Evolutionary conservation across 2,329 filamentous ascomycete species (phyloP), one percentile per base, ranked within the genome.

Genomic region (Karstenula rhodostoma): DNA sequence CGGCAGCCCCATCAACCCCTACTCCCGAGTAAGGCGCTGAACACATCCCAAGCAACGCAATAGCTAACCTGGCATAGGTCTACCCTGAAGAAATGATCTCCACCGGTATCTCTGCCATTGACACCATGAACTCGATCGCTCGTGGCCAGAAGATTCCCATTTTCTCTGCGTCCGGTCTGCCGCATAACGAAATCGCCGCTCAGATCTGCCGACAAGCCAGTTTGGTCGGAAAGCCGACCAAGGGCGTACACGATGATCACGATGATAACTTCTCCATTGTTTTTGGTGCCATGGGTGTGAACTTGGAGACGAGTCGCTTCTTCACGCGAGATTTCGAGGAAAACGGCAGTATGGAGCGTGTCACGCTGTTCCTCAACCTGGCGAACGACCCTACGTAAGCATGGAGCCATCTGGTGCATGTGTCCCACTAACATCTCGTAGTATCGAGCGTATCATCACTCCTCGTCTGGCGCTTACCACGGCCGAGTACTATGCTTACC

Each of bases 21-120:
- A 95, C 84, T 94, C 94, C 63, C 89, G 95, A 85, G 94, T 96
- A 86, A 73, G 87, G 76, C n/a, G 5, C 4, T 54, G 13, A 33
- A 15, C n/a, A 13, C 42, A 19, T 15, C 25, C 3, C 37, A 19
- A 13, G 68, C 73, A 57, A 74, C 62, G 63, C 40, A 27, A 48
- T 37, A 43, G 55, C 68, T 78, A 50, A 76, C 52, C 6, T 3
- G 13, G 2, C 4, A 25, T 66, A 96, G 93, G 92, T 97, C 70
- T 99, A 99, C 78, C 95, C 95, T 75, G 95, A 99, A 84, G 96
- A 99, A 83, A 99, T 99, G 94, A 98, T 99, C 75, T 95, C 94
- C 37, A 99, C 95, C 50, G 95, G 95, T 89, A 99, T 99, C 80
- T 98, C 94, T 64, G 94, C 95, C 77, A 98, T 99, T 75, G 94